Percentiles rank a stretch among this genome's conserved stretches.
phyloP scores from a whole-genome alignment of 1,284 basidiomycete genomes.

The Cryptococcus sp. region DNA sequence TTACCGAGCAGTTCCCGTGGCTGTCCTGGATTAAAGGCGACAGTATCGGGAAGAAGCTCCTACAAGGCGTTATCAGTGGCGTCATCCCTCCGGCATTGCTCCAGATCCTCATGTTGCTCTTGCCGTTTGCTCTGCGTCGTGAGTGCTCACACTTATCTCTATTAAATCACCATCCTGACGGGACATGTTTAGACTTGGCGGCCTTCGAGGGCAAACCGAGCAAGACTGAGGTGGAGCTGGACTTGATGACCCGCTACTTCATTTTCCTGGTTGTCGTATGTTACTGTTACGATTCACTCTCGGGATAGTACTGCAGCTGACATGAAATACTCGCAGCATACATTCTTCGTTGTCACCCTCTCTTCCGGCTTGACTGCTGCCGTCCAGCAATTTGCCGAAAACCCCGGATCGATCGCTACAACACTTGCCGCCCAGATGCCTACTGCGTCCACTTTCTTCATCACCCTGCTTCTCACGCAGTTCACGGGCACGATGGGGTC shows the following conservation, averaged over 20 bases:
- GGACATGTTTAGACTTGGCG: slow-evolving; percentile 56
- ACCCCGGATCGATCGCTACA: slow-evolving; percentile 57
- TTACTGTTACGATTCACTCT: slow-evolving; percentile 3
- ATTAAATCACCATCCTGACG: not conserved
- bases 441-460: slow-evolving; percentile 70
- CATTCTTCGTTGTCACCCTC: slow-evolving; percentile 66
- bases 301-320: too few relatives aligned
- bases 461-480: slow-evolving; percentile 62
- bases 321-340: slow-evolving; percentile 42
- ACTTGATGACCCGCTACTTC: slow-evolving; percentile 70
- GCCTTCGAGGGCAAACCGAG: slow-evolving; percentile 69
- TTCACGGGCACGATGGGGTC: slow-evolving; percentile 46
- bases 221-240: slow-evolving; percentile 66
- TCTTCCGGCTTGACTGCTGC: slow-evolving; percentile 59
- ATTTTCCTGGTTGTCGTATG: slow-evolving; percentile 66
- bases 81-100: slow-evolving; percentile 67
- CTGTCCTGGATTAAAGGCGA: slow-evolving; percentile 59
- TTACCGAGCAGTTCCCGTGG: slow-evolving; percentile 54
- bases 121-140: slow-evolving; percentile 67
- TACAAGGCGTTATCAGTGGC: slow-evolving; percentile 61
- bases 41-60: slow-evolving; percentile 27
- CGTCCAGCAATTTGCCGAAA: slow-evolving; percentile 49
- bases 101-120: slow-evolving; percentile 64
- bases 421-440: slow-evolving; percentile 62
- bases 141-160: slow-evolving; percentile 18